A percentile compares a stretch with the other conserved stretches of the same genome.
phyloP scores from a whole-genome alignment of 257 asterid species.

The Scutellaria galericulata region DNA sequence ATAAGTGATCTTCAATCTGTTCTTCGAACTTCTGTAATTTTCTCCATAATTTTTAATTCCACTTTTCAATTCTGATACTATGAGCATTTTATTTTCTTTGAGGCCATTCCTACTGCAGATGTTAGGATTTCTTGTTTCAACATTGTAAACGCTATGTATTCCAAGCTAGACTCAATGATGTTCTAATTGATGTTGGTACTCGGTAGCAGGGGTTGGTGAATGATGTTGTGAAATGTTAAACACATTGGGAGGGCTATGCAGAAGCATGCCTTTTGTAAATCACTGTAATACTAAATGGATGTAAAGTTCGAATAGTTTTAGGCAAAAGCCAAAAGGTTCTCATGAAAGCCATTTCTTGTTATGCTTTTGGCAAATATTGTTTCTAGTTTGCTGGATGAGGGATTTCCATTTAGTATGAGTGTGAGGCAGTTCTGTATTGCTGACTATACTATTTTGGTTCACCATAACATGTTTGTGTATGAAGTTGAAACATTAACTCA shows the following conservation, averaged over 20 bases:
- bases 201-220: neutral
- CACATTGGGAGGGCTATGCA: neutral
- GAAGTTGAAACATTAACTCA: neutral
- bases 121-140: conserved; percentile 27
- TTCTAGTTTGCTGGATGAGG: conserved; percentile 6
- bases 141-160: conserved; percentile 7
- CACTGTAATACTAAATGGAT: neutral
- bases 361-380: neutral
- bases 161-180: neutral
- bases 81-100: neutral
- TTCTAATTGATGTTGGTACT: conserved; percentile 7
- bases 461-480: neutral
- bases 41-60: neutral
- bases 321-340: neutral
- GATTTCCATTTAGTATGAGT: neutral
- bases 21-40: conserved; percentile 70
- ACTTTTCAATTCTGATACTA: conserved; percentile 14
- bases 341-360: neutral
- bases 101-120: neutral
- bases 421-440: conserved; percentile 3
- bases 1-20: conserved; percentile 81
- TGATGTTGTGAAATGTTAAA: neutral
- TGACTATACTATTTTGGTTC: neutral
- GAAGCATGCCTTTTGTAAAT: neutral
- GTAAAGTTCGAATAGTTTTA: neutral